Evolutionary conservation across 768 basidiomycete genomes (phyloP).

Genomic region (Phanerochaete carnosa): DNA sequence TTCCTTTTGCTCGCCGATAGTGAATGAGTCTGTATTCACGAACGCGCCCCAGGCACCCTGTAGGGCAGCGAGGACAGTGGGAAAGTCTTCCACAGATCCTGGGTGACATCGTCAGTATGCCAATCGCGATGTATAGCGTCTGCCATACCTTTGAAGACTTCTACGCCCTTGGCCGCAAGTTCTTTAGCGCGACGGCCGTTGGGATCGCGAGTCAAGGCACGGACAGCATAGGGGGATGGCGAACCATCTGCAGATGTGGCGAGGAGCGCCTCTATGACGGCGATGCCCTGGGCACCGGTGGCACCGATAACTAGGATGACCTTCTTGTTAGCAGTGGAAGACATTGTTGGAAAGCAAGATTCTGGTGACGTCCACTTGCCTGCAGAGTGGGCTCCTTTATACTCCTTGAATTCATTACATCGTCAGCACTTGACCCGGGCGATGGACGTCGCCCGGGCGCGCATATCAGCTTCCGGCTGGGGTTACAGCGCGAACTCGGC

Average conservation of each 20-base stretch:
- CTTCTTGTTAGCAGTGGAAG: conserved; percentile 17
- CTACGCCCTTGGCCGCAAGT: conserved; percentile 32
- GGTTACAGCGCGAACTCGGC: too few relatives aligned
- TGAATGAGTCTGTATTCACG: conserved; percentile 31
- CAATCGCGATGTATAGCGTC: not conserved
- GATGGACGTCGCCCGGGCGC: not conserved
- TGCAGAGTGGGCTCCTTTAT: not conserved
- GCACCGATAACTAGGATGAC: conserved; percentile 41
- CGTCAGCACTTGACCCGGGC: not conserved
- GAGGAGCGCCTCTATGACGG: conserved; percentile 36
- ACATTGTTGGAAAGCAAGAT: not conserved
- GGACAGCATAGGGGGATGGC: conserved; percentile 37
- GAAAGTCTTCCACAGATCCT: conserved; percentile 31
- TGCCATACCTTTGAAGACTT: conserved; percentile 31
- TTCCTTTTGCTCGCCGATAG: conserved; percentile 36
- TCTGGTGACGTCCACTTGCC: too few relatives aligned
- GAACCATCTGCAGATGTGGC: conserved; percentile 28
- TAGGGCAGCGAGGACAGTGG: conserved; percentile 26
- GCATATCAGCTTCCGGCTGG: too few relatives aligned
- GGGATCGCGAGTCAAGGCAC: conserved; percentile 37
- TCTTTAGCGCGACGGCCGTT: conserved; percentile 30
- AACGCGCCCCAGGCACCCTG: conserved; percentile 33
- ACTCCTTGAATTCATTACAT: not conserved
- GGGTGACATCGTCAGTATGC: not conserved
- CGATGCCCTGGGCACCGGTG: conserved; percentile 41